These are phyloP conservation scores for Cornus kousa DNA, from an alignment of 148 eudicot genomes.

Conservation along the genomic window DNA sequence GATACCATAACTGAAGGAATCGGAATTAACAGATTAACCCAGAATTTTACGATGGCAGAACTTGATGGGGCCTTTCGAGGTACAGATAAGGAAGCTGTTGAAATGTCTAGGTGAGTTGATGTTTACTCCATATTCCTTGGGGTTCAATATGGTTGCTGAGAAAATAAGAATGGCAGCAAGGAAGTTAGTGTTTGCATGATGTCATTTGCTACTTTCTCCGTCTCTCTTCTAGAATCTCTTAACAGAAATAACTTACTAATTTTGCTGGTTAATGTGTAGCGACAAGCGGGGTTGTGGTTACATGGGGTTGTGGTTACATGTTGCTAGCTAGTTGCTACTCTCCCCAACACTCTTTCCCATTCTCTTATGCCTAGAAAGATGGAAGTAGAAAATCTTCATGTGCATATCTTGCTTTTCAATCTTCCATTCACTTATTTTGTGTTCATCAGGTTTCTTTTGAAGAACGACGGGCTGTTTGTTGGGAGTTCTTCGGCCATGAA, in stretches of 20 bases:
- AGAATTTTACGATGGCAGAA: conserved; percentile 78
- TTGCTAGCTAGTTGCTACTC: neutral
- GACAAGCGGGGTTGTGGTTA: no score
- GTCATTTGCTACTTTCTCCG: no score
- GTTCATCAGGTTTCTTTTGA: conserved; percentile 78
- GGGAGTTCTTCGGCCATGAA: conserved; percentile 99
- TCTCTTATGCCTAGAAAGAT: no score
- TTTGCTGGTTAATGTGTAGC: neutral
- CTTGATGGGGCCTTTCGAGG: conserved; percentile 96
- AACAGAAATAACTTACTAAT: neutral
- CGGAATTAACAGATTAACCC: conserved; percentile 86
- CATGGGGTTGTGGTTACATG: conserved; percentile 4
- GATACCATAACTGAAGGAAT: conserved; percentile 96
- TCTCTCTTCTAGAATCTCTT: neutral
- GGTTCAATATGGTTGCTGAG: neutral
- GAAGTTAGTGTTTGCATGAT: no score
- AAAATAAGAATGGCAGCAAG: neutral
- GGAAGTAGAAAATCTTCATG: no score
- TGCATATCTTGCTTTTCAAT: no score
- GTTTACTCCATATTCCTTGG: neutral
- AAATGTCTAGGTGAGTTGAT: conserved; percentile 90
- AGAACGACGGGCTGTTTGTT: conserved; percentile 86
- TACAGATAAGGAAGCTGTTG: conserved; percentile 91
- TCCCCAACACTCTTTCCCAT: neutral
- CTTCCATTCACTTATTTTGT: no score